Conservation (phyloP, 1,139 yeast species). For the Hyphopichia pseudoburtonii region DNA sequence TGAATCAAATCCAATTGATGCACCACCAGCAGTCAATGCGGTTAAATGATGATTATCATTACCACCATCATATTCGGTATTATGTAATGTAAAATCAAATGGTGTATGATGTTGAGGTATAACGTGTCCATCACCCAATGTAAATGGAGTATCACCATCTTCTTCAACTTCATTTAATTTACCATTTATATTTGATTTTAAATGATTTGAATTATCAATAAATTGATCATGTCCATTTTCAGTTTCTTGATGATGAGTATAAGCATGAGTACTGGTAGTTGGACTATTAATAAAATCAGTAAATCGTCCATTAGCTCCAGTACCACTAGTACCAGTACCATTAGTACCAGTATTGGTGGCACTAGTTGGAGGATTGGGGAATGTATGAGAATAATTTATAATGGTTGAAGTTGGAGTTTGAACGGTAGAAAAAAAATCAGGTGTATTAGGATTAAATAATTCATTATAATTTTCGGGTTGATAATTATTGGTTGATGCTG, state of each 20-base stretch:
- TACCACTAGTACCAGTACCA: slow-evolving; percentile 8
- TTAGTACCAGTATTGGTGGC: slow-evolving; percentile 1
- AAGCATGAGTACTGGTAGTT: slow-evolving; percentile 16
- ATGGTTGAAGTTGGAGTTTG: slow-evolving; percentile 22
- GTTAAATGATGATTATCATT: neutral
- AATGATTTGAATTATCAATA: neutral
- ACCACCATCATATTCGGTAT: neutral
- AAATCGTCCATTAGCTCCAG: slow-evolving; percentile 3
- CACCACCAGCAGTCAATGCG: too few relatives aligned
- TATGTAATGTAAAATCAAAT: slow-evolving; percentile 3
- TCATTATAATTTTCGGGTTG: slow-evolving; percentile 12
- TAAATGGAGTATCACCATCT: neutral
- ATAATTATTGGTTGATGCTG: slow-evolving; percentile 5
- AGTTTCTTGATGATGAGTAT: slow-evolving; percentile 10
- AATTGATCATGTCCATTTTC: neutral
- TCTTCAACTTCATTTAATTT: too few relatives aligned
- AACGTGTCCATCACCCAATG: neutral
- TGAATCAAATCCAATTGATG: slow-evolving; percentile 1
- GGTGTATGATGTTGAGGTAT: slow-evolving; percentile 1
- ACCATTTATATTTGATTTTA: neutral
- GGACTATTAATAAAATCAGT: slow-evolving; percentile 18
- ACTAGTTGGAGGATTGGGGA: slow-evolving; percentile 1
- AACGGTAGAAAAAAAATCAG: slow-evolving; percentile 28
- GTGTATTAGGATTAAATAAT: slow-evolving; percentile 27
- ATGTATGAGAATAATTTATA: slow-evolving; percentile 6